phyloP scores from a whole-genome alignment of 1,139 yeast species.

The Wickerhamomyces sp. region DNA sequence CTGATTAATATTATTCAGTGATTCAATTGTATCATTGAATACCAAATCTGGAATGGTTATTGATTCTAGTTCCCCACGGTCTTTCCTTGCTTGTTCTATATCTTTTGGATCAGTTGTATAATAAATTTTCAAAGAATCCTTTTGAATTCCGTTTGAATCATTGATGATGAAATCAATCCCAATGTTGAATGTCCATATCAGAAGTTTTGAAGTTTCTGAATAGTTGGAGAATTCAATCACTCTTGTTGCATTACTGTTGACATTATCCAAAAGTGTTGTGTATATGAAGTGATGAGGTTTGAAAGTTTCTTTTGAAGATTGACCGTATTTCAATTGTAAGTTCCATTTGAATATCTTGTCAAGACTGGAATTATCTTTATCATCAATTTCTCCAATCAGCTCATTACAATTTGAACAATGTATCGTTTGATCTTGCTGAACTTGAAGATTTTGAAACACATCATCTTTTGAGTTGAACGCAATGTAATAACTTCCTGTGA shows the following conservation, averaged over 20 bases:
- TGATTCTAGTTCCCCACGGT: constrained; percentile 35
- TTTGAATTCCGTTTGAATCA: constrained; percentile 16
- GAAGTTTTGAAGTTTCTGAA: constrained; percentile 19
- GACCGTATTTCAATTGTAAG: constrained; percentile 29
- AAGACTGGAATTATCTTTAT: constrained; percentile 18
- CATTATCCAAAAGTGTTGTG: constrained; percentile 38
- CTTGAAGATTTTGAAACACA: constrained; percentile 1
- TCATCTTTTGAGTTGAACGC: constrained; percentile 33
- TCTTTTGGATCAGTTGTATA: constrained; percentile 25
- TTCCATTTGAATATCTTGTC: constrained; percentile 60
- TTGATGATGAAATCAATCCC: constrained; percentile 35
- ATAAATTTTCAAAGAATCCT: constrained; percentile 40
- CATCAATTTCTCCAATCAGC: constrained; percentile 33
- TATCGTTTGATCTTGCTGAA: constrained; percentile 7
- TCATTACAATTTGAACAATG: constrained; percentile 31
- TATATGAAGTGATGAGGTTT: constrained; percentile 35
- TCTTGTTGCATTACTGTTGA: constrained; percentile 43
- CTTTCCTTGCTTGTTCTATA: constrained; percentile 23
- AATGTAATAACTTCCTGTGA: constrained; percentile 58
- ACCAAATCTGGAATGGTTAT: constrained; percentile 30
- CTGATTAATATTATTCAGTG: constrained; percentile 27
- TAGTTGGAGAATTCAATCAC: constrained; percentile 31
- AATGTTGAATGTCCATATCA: constrained; percentile 56
- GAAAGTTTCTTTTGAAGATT: constrained; percentile 23
- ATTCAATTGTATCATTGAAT: constrained; percentile 24